Evolutionary conservation across 352 stramenopile species (phyloP), one percentile per base, ranked within the genome.

Genomic region (Pythium volutum): DNA sequence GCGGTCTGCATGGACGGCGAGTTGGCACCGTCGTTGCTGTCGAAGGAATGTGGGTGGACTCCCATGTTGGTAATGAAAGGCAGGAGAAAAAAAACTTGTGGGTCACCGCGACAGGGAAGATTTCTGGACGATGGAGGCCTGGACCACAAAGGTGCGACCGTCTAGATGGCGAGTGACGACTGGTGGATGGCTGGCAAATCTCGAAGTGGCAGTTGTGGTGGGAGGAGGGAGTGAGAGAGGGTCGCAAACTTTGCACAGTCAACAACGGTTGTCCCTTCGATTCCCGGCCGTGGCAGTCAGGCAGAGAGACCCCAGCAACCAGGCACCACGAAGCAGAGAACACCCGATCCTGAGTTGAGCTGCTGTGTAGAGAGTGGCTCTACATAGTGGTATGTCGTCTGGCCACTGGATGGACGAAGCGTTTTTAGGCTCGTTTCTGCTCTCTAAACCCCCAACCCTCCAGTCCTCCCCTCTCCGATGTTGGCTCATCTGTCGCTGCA

Each of bases 11-110:
- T 47, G 1, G 54, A 59, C 14, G 62, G 54, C 45, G 62, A 69
- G 26, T 55, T 58, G 36, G 33, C 22, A 2, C 26, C 46, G 5
- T 62, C 22, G 27, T 45, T 52, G 36, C 4, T 29, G 18, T 55
- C 27, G 49, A 59, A 60, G 16, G 50, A 23, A 42, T 48, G 62
- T 20, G 62, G 48, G 15, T 63, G 62, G n/a, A 69, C 62, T 16
- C 62, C 62, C 62, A 69, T 69, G 33, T 14, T 60, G 2, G n/a
- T 45, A 25, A 20, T 49, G 14, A 16, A 20, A n/a, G 51, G 10
- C 12, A 16, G 27, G 15, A 39, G 23, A 12, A 29, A 31, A 14
- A 20, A 8, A 34, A 57, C 47, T 31, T 34, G 42, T 36, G 41
- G 33, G n/a, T n/a, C n/a, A n/a, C 27, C 26, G 10, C 8, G 42